Percentiles rank a stretch among this genome's conserved stretches.
phyloP scores from a whole-genome alignment of 805 yeast genomes.

The Ogataea allantospora region DNA sequence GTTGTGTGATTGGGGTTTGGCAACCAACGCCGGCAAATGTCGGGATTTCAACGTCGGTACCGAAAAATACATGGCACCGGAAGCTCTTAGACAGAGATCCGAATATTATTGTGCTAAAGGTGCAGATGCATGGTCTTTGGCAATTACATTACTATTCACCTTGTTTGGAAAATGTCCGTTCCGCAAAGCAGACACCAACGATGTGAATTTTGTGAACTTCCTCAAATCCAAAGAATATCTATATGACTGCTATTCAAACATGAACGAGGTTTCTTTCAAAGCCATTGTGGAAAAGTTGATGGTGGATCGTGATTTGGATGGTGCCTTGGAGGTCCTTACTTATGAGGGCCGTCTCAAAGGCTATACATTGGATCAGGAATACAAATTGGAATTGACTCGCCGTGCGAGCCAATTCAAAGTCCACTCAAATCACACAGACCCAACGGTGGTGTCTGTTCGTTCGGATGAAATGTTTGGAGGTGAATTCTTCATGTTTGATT shows the following conservation, averaged over 20 bases:
- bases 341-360: constrained; percentile 36
- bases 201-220: constrained; percentile 45
- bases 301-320: constrained; percentile 39
- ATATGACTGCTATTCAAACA: constrained; percentile 48
- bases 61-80: constrained; percentile 62
- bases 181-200: constrained; percentile 39
- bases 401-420: constrained; percentile 8
- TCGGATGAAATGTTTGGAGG: constrained; percentile 25
- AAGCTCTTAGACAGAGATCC: constrained; percentile 28
- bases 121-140: constrained; percentile 58
- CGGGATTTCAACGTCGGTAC: constrained; percentile 48
- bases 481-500: constrained; percentile 36
- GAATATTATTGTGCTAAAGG: constrained; percentile 40
- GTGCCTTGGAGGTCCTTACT: constrained; percentile 30
- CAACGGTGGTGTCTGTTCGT: constrained; percentile 5
- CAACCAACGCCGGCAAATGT: constrained; percentile 38
- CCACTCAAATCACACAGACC: constrained; percentile 2
- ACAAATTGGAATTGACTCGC: constrained; percentile 27
- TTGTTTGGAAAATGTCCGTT: constrained; percentile 55
- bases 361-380: constrained; percentile 47
- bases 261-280: constrained; percentile 42
- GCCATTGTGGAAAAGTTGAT: constrained; percentile 42
- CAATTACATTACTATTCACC: constrained; percentile 48
- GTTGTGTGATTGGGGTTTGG: constrained; percentile 74
- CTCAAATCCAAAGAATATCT: constrained; percentile 40